A percentile compares a stretch with the other conserved stretches of the same genome.
Evolutionary conservation across 805 yeast species (phyloP).

Genomic region (Saccharomyces eubayanus): DNA sequence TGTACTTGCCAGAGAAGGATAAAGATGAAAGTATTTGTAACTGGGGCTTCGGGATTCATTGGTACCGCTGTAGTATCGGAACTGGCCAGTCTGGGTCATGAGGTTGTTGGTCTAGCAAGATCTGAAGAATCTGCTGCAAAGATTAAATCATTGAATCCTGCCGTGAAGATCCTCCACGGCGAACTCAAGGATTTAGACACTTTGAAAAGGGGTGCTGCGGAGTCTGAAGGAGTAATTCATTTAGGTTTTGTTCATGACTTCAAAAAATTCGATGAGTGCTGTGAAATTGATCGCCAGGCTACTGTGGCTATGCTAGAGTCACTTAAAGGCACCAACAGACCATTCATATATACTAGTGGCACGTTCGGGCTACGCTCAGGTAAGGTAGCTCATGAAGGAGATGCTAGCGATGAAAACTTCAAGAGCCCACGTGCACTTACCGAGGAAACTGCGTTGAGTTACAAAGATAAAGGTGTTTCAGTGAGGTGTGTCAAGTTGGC

Average conservation of each 20-base stretch:
- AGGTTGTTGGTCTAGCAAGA: constrained; percentile 29
- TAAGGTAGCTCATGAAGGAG: constrained; percentile 8
- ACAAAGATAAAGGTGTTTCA: constrained; percentile 24
- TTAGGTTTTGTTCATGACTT: constrained; percentile 33
- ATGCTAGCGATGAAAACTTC: not conserved
- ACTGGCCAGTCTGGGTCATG: constrained; percentile 20
- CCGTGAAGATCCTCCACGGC: constrained; percentile 24
- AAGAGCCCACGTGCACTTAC: constrained; percentile 7
- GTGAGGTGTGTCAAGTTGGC: constrained; percentile 24
- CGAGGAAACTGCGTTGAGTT: constrained; percentile 12
- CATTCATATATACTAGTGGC: constrained; percentile 25
- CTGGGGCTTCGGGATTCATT: constrained; percentile 33
- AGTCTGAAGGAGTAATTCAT: constrained; percentile 34
- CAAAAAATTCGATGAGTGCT: constrained; percentile 11
- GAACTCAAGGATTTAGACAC: constrained; percentile 24
- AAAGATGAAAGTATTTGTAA: constrained; percentile 29
- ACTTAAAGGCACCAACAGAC: constrained; percentile 25
- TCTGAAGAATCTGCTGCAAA: constrained; percentile 26
- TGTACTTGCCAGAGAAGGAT: not conserved
- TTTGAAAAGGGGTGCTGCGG: constrained; percentile 23
- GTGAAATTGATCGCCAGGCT: constrained; percentile 23
- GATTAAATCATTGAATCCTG: constrained; percentile 19
- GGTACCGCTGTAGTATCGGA: constrained; percentile 23
- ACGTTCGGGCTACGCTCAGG: constrained; percentile 5
- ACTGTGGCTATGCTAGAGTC: constrained; percentile 24